Evolutionary conservation across 371 early-diverging fungal species (phyloP), one percentile per base, ranked within the genome.

Genomic region (Zopfochytrium polystomum): DNA sequence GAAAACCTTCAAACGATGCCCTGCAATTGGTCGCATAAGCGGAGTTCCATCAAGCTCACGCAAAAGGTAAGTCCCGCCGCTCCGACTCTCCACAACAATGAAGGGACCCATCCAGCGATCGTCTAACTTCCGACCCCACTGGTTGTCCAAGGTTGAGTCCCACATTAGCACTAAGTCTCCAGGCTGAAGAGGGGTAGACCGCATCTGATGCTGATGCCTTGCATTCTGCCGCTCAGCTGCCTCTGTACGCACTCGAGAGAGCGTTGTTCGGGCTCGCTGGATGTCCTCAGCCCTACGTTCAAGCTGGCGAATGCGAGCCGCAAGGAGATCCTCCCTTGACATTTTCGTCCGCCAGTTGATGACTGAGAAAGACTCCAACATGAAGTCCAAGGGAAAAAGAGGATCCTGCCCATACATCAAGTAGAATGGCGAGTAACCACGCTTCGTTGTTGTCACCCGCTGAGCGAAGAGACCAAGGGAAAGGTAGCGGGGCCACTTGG

Each of bases 81-180:
- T n/a, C n/a, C n/a, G n/a, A n/a, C n/a, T n/a, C 20, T 56, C 56
- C 1, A 0, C 26, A 25, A 56, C 43, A 3, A 42, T 23, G 43
- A n/a, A 56, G 4, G 56, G 58, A 23, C 58, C 58, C 5, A 2
- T 30, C 33, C 32, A 58, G n/a, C 48, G 25, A 7, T 47, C 27
- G 15, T 47, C 34, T 22, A 58, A 33, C 49, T 58, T 58, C 22
- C 49, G 6, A 3, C 58, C 58, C 34, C 45, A 46, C 34, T 47
- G 29, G 3, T 9, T 15, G 33, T 58, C 58, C 18, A 47, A 35
- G 9, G 11, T 33, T 3, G 58, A 58, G 32, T 45, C 49, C 32
- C 49, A 33, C n/a, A 58, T 9, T n/a, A 58, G 22, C n/a, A 58
- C 58, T 9, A 23, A 47, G 32, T 58, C 58, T 4, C 32, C 49